Percentiles rank a stretch among this genome's conserved stretches.
These are phyloP conservation scores for Aspergillus campestris DNA, from an alignment of 495 filamentous ascomycete species.

Conservation along the genomic window DNA sequence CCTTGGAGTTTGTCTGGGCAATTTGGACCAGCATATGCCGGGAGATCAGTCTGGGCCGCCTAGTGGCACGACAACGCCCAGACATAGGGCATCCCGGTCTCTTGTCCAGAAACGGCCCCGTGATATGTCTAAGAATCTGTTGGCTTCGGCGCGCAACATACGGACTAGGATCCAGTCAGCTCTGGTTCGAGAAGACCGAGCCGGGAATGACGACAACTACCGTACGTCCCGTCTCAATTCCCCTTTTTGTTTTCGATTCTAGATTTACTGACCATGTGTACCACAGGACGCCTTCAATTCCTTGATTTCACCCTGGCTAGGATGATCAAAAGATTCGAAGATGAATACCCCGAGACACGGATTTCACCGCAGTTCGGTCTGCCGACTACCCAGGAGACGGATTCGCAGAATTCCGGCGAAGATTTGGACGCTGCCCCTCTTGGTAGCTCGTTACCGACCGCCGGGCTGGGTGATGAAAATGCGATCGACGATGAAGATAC, in stretches of 20 bases:
- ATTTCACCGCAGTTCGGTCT: slow-evolving; percentile 28
- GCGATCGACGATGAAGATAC: slow-evolving; percentile 43
- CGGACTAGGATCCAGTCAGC: slow-evolving; percentile 75
- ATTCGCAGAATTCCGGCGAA: slow-evolving; percentile 35
- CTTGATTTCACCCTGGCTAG: slow-evolving; percentile 79
- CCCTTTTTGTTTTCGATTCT: neutral
- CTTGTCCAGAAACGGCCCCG: slow-evolving; percentile 59
- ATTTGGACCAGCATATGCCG: slow-evolving; percentile 39
- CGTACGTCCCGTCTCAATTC: slow-evolving; percentile 45
- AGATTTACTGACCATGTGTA: slow-evolving; percentile 12
- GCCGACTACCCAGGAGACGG: slow-evolving; percentile 20
- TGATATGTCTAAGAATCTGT: slow-evolving; percentile 83
- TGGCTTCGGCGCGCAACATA: slow-evolving; percentile 82
- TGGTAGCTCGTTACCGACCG: slow-evolving; percentile 21
- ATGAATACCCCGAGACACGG: slow-evolving; percentile 88
- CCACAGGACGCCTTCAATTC: slow-evolving; percentile 70
- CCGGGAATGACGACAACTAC: slow-evolving; percentile 61
- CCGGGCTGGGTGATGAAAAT: slow-evolving; percentile 26
- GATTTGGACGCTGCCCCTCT: slow-evolving; percentile 29
- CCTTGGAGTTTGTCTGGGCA: slow-evolving; percentile 79
- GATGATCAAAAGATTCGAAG: slow-evolving; percentile 92
- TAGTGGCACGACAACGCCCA: slow-evolving; percentile 49
- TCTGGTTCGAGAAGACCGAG: slow-evolving; percentile 63
- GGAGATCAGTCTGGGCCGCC: slow-evolving; percentile 32
- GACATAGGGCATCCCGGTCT: slow-evolving; percentile 32